Evolutionary conservation across 148 eudicot species (phyloP).

Genomic region (Cornus florida): DNA sequence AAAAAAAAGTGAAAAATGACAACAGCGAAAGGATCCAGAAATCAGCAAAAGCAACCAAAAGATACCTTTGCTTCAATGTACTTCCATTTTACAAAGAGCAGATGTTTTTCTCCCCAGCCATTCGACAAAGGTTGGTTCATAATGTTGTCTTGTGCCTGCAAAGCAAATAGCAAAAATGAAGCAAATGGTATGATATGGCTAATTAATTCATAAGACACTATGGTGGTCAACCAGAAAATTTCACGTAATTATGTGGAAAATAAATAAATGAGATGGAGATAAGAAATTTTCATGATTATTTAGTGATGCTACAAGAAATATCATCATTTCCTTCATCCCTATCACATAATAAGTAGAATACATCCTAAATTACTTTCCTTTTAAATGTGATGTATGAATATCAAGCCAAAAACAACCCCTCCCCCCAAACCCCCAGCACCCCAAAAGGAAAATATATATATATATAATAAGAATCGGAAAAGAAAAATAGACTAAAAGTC

Average conservation of each 20-base stretch:
- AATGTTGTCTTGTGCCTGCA: conserved; percentile 96
- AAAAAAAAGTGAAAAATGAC: neutral
- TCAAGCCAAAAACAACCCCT: neutral
- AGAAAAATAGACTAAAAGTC: too few relatives aligned
- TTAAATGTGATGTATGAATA: neutral
- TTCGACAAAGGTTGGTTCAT: conserved; percentile 82
- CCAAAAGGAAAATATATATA: too few relatives aligned
- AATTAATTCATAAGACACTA: neutral
- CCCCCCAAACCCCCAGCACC: too few relatives aligned
- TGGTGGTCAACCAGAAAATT: neutral
- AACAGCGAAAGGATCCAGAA: neutral
- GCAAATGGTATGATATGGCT: neutral
- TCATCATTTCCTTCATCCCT: conserved; percentile 1
- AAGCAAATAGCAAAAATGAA: neutral
- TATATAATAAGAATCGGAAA: too few relatives aligned
- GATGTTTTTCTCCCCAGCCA: conserved; percentile 99
- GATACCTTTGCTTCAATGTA: conserved; percentile 92
- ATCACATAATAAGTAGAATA: neutral
- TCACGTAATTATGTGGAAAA: neutral
- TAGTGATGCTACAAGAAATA: conserved; percentile 3
- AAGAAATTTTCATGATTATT: neutral
- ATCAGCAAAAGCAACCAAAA: neutral
- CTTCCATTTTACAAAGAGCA: conserved; percentile 81
- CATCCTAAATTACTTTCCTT: neutral
- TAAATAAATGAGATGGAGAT: neutral